A percentile compares a stretch with the other conserved stretches of the same genome.
Evolutionary conservation across 2,329 filamentous ascomycete species (phyloP).

Genomic region (Westerdykella ornata): DNA sequence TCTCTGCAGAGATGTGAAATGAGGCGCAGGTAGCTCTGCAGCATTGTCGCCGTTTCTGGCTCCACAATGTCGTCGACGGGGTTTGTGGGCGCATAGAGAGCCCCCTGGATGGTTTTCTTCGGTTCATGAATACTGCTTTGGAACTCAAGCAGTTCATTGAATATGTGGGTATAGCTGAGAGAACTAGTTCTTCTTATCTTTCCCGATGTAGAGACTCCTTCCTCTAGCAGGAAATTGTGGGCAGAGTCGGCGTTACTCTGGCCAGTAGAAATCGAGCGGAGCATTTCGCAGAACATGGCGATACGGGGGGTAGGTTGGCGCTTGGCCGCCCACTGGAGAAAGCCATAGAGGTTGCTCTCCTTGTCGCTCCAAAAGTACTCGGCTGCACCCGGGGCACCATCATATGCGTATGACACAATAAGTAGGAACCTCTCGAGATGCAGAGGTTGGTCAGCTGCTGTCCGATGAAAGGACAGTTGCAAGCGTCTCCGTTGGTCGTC

Average conservation of each 20-base stretch:
- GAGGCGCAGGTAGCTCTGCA: constrained; percentile 86
- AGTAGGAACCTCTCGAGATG: constrained; percentile 84
- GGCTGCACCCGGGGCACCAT: constrained; percentile 75
- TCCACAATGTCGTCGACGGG: constrained; percentile 60
- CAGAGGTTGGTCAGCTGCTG: constrained; percentile 49
- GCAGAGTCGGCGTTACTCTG: constrained; percentile 76
- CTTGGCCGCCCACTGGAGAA: constrained; percentile 94
- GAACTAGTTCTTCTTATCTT: constrained; percentile 78
- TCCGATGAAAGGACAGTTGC: constrained; percentile 39
- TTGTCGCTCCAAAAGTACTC: constrained; percentile 87
- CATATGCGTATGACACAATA: constrained; percentile 86
- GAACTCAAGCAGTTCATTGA: constrained; percentile 82
- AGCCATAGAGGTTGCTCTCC: constrained; percentile 88
- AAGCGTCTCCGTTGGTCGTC: constrained; percentile 66
- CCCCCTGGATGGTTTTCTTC: constrained; percentile 53
- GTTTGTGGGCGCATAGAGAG: constrained; percentile 39
- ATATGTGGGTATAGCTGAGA: constrained; percentile 88
- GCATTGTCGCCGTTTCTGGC: constrained; percentile 91
- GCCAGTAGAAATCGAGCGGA: constrained; percentile 79
- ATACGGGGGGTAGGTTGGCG: constrained; percentile 93
- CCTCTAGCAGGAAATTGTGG: constrained; percentile 84
- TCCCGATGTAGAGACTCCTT: constrained; percentile 60
- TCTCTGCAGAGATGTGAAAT: constrained; percentile 74
- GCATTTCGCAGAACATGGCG: constrained; percentile 93
- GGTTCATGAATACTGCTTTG: constrained; percentile 70